Evolutionary conservation across 73 alveolate species (phyloP).

Genomic region (Paramecium octaurelia): DNA sequence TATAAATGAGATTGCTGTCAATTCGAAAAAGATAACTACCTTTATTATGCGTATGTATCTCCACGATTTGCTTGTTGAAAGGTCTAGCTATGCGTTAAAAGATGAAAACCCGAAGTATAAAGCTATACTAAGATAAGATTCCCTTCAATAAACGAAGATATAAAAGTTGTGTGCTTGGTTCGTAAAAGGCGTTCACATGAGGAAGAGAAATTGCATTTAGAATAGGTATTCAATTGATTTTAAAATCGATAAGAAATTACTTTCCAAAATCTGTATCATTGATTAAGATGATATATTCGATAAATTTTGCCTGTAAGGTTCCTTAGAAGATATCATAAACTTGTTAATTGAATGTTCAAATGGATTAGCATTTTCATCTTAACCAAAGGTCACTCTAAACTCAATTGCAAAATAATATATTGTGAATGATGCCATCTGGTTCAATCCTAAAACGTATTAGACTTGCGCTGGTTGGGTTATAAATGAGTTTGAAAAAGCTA

Average conservation of each 20-base stretch:
- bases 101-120: conserved; percentile 18
- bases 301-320: background rate
- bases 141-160: background rate
- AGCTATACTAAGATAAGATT: background rate
- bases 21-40: background rate
- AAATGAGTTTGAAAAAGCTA: conserved; percentile 6
- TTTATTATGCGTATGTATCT: conserved; percentile 26
- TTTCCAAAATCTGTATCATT: background rate
- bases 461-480: conserved; percentile 45
- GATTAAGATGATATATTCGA: conserved; percentile 32
- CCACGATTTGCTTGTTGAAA: conserved; percentile 19
- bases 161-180: background rate
- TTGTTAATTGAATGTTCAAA: conserved; percentile 34
- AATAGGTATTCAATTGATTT: background rate
- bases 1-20: conserved; percentile 34
- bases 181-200: conserved; percentile 6
- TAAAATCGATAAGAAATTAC: background rate
- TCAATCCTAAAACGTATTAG: conserved; percentile 37
- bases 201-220: conserved; percentile 3
- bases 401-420: background rate
- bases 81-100: background rate
- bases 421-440: conserved; percentile 39
- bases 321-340: conserved; percentile 6
- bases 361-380: conserved; percentile 38
- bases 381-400: background rate